Evolutionary conservation across 129 eudicot species (phyloP).

Genomic region (Centrapalus pauciflorus): DNA sequence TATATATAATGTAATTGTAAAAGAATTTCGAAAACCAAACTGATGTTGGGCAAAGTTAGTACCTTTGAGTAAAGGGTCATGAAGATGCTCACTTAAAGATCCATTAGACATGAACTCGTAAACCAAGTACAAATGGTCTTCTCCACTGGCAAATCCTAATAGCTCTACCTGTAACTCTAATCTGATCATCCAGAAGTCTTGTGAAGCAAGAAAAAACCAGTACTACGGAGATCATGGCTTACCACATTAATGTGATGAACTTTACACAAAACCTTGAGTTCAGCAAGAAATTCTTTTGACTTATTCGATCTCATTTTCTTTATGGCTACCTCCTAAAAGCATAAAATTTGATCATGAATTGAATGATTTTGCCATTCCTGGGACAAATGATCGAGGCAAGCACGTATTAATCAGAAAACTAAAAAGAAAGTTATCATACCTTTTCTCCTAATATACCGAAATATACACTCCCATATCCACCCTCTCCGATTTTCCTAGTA

Average conservation of each 20-base stretch:
- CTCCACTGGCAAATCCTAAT: slow-evolving; percentile 79
- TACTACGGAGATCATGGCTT: slow-evolving; percentile 17
- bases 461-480: slow-evolving; percentile 86
- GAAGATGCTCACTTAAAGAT: slow-evolving; percentile 74
- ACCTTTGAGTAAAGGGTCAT: slow-evolving; percentile 83
- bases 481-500: slow-evolving; percentile 61
- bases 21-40: not conserved
- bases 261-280: slow-evolving; percentile 74
- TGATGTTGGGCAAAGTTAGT: slow-evolving; percentile 3
- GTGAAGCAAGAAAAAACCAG: not conserved
- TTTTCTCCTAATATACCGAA: slow-evolving; percentile 59
- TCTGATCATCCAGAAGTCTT: not conserved
- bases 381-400: not conserved
- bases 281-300: slow-evolving; percentile 75
- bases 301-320: slow-evolving; percentile 89
- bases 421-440: slow-evolving; percentile 24
- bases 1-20: not conserved
- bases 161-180: slow-evolving; percentile 56
- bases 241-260: slow-evolving; percentile 90
- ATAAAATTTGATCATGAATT: not conserved
- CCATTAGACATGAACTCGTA: slow-evolving; percentile 73
- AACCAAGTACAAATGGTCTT: slow-evolving; percentile 73
- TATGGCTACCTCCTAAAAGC: slow-evolving; percentile 63
- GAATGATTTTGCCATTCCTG: not conserved
- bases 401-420: not conserved